These are phyloP conservation scores for Acanthamoeba sp. DNA, from an alignment of 208 protist species.

Conservation along the genomic window DNA sequence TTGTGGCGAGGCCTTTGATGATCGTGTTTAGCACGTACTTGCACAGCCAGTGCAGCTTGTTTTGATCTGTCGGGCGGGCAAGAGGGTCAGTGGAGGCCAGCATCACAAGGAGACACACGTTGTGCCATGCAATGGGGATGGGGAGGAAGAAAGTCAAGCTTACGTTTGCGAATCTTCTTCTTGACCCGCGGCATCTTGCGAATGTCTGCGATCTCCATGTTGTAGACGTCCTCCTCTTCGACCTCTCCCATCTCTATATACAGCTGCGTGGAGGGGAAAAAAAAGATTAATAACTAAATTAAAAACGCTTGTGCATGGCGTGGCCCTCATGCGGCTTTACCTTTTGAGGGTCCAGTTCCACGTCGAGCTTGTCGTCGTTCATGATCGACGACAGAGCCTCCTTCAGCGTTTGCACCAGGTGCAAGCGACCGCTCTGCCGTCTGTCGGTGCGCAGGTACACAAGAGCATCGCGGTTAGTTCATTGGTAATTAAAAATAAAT, in stretches of 20 bases:
- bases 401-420: constrained; percentile 64
- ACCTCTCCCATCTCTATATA: constrained; percentile 68
- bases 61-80: constrained; percentile 73
- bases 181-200: constrained; percentile 64
- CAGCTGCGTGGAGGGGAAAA: too few species aligned
- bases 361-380: constrained; percentile 54
- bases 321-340: too few species aligned
- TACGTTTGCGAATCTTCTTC: constrained; percentile 65
- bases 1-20: constrained; percentile 57
- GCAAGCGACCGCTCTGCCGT: constrained; percentile 44
- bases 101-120: too few species aligned
- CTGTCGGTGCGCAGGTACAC: too few species aligned
- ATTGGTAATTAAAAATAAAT: too few species aligned
- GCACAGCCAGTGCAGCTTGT: constrained; percentile 48
- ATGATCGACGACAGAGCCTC: constrained; percentile 48
- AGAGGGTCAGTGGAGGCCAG: too few species aligned
- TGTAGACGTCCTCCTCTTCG: constrained; percentile 53
- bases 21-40: constrained; percentile 67
- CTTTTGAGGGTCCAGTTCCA: constrained; percentile 67
- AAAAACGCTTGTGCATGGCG: too few species aligned
- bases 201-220: constrained; percentile 69
- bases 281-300: too few species aligned
- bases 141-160: neutral
- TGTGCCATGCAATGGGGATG: neutral
- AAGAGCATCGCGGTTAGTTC: too few species aligned